Evolutionary conservation across 345 rosid species (phyloP), one percentile per base, ranked within the genome.

Genomic region (Reutealis trisperma): DNA sequence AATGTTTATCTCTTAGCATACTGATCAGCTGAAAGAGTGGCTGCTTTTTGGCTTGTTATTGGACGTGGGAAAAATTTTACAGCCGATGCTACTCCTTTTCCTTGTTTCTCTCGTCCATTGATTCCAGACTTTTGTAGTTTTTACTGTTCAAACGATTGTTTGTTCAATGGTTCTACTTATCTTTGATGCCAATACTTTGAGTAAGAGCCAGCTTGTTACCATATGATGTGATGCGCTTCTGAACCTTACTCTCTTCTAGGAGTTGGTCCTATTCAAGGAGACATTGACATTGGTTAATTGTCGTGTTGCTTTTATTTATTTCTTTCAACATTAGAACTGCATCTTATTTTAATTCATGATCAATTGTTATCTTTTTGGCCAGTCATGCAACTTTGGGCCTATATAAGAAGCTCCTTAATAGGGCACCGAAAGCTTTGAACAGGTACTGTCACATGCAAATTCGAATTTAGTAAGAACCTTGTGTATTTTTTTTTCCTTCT

Each of bases 351-450:
- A 64, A 41, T 72, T 59, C n/a, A 18, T 72, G 16, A 70, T 45
- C 55, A 58, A 47, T 64, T 9, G 45, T 61, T 82, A 51, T 75
- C 64, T 74, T 44, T 44, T 59, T 80, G 71, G 77, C 41, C 79
- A 96, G 99, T 86, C 99, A 96, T 87, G 99, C 99, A 49, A 94
- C 99, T 77, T 78, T 96, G 84, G 99, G 99, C 70, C 87, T 96
- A 42, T 94, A 93, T 73, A 96, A 92, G 70, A 96, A 91, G 86
- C 90, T 93, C 13, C 87, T 87, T 63, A 76, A 78, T 37, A 89
- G 94, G 62, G 98, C 97, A 45, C 99, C 99, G 49, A 92, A 89
- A 81, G 94, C 98, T 49, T 82, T 96, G 79, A 70, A 85, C 84
- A 88, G 97, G 99, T 96, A 81, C 57, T 12, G 45, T 47, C 24